Percentiles rank a stretch among this genome's conserved stretches.
Evolutionary conservation across 2,329 filamentous ascomycete species (phyloP).

Genomic region (Microcyclosporella mali): DNA sequence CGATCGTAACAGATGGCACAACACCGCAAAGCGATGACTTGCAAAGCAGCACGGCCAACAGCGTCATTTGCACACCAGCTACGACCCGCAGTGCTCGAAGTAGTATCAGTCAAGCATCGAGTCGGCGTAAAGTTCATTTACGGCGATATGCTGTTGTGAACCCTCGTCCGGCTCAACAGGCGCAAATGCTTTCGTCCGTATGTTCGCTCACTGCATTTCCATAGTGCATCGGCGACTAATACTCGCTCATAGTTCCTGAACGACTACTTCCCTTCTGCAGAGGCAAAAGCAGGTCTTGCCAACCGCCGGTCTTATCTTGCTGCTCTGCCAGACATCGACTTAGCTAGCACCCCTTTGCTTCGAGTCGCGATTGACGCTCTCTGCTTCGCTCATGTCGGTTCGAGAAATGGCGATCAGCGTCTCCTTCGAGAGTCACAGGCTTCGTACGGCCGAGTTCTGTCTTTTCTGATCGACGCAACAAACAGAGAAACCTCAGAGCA

Average conservation of each 20-base stretch:
- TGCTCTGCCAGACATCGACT: slow-evolving; percentile 8
- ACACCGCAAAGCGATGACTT: not conserved
- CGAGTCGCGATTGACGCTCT: slow-evolving; percentile 7
- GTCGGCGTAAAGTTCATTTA: not conserved
- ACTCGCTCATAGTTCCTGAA: not conserved
- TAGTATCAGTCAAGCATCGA: not conserved
- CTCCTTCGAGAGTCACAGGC: slow-evolving; percentile 5
- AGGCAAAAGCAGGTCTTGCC: slow-evolving; percentile 8
- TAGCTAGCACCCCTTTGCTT: slow-evolving; percentile 5
- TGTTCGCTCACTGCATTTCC: not conserved
- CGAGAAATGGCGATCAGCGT: slow-evolving; percentile 6
- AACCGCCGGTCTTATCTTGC: slow-evolving; percentile 8
- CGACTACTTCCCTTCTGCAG: slow-evolving; percentile 7
- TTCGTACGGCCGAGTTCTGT: slow-evolving; percentile 8
- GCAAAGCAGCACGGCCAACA: not conserved
- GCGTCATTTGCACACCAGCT: not conserved
- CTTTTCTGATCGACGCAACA: slow-evolving; percentile 2
- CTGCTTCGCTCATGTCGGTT: slow-evolving; percentile 8
- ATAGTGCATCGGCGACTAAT: not conserved
- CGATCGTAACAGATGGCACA: not conserved
- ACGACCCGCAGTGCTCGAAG: not conserved
- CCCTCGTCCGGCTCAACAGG: slow-evolving; percentile 5
- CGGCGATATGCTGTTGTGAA: slow-evolving; percentile 3
- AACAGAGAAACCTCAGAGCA: not conserved
- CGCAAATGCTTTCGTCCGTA: slow-evolving; percentile 10